A percentile compares a stretch with the other conserved stretches of the same genome.
phyloP scores from a whole-genome alignment of 345 rosid species.

The Isatis tinctoria region DNA sequence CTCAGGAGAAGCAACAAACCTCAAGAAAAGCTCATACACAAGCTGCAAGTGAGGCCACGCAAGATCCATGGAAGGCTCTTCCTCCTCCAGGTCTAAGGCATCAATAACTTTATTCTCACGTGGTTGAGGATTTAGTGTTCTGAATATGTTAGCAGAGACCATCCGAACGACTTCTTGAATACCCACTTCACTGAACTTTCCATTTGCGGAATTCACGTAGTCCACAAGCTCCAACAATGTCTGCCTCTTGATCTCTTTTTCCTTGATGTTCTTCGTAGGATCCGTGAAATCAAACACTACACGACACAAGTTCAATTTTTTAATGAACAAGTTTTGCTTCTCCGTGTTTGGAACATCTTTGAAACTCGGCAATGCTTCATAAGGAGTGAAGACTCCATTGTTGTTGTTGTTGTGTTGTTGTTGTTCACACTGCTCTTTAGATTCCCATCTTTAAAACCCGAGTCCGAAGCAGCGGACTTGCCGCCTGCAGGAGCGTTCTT shows the following conservation, averaged over 20 bases:
- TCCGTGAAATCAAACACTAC: slow-evolving; percentile 61
- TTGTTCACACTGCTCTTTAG: slow-evolving; percentile 38
- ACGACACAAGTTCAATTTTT: slow-evolving; percentile 55
- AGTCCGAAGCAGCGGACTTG: slow-evolving; percentile 37
- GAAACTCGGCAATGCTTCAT: slow-evolving; percentile 56
- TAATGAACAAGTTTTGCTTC: slow-evolving; percentile 48
- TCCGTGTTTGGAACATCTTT: slow-evolving; percentile 62
- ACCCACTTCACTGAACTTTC: slow-evolving; percentile 49
- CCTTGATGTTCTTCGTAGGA: slow-evolving; percentile 54
- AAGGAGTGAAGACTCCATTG: slow-evolving; percentile 34
- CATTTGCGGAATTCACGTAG: slow-evolving; percentile 50
- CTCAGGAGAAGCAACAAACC: slow-evolving; percentile 71
- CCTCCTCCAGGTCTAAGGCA: slow-evolving; percentile 68
- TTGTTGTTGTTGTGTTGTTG: background rate
- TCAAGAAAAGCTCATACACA: slow-evolving; percentile 66
- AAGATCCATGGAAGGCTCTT: slow-evolving; percentile 70
- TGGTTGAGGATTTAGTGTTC: slow-evolving; percentile 56
- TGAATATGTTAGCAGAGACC: slow-evolving; percentile 60
- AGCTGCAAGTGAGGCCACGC: slow-evolving; percentile 81
- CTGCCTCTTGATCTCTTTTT: slow-evolving; percentile 72
- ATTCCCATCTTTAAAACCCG: slow-evolving; percentile 38
- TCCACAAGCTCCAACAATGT: slow-evolving; percentile 73
- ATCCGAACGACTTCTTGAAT: slow-evolving; percentile 60
- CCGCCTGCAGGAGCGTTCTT: slow-evolving; percentile 20
- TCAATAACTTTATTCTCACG: slow-evolving; percentile 58